Evolutionary conservation across 495 filamentous ascomycete species (phyloP), one percentile per base, ranked within the genome.

Genomic region (Gamarada debralockiae): DNA sequence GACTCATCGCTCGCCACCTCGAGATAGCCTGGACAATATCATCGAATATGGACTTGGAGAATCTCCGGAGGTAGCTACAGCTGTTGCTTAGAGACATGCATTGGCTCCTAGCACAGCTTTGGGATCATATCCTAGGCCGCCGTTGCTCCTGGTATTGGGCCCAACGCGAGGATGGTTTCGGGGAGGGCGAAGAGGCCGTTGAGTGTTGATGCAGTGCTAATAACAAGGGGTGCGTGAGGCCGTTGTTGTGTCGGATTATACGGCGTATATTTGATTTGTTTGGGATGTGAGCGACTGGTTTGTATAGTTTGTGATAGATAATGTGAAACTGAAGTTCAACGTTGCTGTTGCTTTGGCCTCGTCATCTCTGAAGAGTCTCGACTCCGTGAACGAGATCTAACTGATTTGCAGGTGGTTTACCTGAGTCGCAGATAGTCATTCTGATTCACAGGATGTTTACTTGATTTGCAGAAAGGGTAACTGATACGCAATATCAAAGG

Each of bases 221-320:
- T 0, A 25, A 18, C 14, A 51, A 39, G 31, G 34, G 15, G n/a
- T 10, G 21, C 15, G 50, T 38, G 10, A 56, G 53, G 39, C 27
- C 5, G 27, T 21, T 29, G 33, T 50, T 15, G 39, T 42, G 22
- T 18, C 3, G 27, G 53, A 56, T 29, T 56, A 46, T 45, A 38
- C 47, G n/a, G 39, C 48, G 8, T 56, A 50, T 24, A 50, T 56
- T 50, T 50, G 33, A 56, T 25, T n/a, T 12, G 20, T 13, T 47
- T 3, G 34, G 13, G 41, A 18, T 22, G 17, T 24, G 20, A 37
- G 31, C 17, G n/a, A n/a, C 25, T 42, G 18, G 2, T 34, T 12
- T 10, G 27, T 5, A 45, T 53, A 20, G 41, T 13, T 34, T 18
- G 13, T 38, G 33, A 24, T 3, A 39, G 7, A 38, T 15, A 17